Evolutionary conservation across 345 rosid genomes (phyloP), one percentile per base, ranked within the genome.

Genomic region (Abelmoschus esculentus): DNA sequence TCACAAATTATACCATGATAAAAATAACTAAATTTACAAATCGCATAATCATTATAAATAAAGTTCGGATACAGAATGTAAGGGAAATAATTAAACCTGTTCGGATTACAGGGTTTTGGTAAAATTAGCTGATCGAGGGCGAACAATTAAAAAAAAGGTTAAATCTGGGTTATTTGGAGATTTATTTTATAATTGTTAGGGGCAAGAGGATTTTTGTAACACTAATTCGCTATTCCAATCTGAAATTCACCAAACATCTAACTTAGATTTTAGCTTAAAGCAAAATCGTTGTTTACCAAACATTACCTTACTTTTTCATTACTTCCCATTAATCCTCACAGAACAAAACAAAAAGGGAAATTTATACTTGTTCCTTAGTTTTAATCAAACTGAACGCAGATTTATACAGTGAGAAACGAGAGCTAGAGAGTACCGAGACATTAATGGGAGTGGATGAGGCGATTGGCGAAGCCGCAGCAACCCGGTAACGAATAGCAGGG

Each of bases 401-500:
- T 40, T 36, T 12, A 9, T 12, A 54, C 3, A 4, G 31, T 7
- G 63, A 61, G 4, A 34, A 31, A 3, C 8, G 65, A 66, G 17
- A 36, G 0, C 17, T 31, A 52, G 1, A 36, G 31, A 44, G 50
- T 83, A 89, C 97, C 89, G 79, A 64, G 49, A 76, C 42, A 55
- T 73, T 18, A 1, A 63, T 58, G 66, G 61, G 82, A 70, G 71
- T 60, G 34, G 88, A 76, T 75, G 66, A 71, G 73, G 86, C 70
- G 68, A 74, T 10, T 26, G 86, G 70, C 47, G 83, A 74, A 4
- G 83, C 83, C 32, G 81, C 66, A 32, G 76, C 73, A 74, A 26
- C 66, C 18, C 80, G 80, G 84, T 55, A 54, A 67, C 77, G 72
- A 8, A 83, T 46, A 74, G 84, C 74, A 10, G 82, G 77, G 67